Evolutionary conservation across 1,139 yeast species (phyloP), one percentile per base, ranked within the genome.

Genomic region (Saccharomyces hybrid): DNA sequence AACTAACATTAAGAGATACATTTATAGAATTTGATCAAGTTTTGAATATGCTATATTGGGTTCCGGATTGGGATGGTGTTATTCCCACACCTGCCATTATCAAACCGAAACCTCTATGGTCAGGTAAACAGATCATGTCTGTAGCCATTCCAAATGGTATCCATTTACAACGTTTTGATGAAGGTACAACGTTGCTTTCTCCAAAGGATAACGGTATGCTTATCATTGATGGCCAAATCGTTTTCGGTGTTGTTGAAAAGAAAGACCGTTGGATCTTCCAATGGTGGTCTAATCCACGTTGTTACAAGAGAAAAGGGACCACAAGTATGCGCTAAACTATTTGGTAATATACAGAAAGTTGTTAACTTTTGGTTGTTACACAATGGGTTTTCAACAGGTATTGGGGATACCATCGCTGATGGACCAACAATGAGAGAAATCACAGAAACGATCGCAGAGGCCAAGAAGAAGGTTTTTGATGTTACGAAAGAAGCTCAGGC

Each of bases 361-460:
- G 97, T 90, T 50, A 95, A 95, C 72, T 95, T 81, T 72, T 95
- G 99, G 99, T 79, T 95, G 59, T 78, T 95, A 56, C 99, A 95
- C 70, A 88, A 88, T 67, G 98, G 99, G 56, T 95, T 95, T 75
- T 90, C 98, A 16, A 95, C 95, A 66, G 99, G 99, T 81, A 93
- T 95, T 74, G 99, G 99, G 78, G 99, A 95, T 74, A 95, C 99
- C 3, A 93, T 95, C 76, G 99, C 99, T 51, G 99, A 95, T 78
- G 83, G 91, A n/a, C 85, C 82, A 48, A 93, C 99, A 42, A 95
- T 95, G 97, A 84, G 85, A 64, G 86, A 86, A 61, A 90, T 95
- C 64, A 93, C 97, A 1, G 84, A 86, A 56, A 91, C 98, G 2
- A 95, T 95, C 73, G 84, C 89, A 56, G 90, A 85, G 60, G 99